Evolutionary conservation across 371 early-diverging fungal genomes (phyloP), one percentile per base, ranked within the genome.

Genomic region (Mucor mucedo): DNA sequence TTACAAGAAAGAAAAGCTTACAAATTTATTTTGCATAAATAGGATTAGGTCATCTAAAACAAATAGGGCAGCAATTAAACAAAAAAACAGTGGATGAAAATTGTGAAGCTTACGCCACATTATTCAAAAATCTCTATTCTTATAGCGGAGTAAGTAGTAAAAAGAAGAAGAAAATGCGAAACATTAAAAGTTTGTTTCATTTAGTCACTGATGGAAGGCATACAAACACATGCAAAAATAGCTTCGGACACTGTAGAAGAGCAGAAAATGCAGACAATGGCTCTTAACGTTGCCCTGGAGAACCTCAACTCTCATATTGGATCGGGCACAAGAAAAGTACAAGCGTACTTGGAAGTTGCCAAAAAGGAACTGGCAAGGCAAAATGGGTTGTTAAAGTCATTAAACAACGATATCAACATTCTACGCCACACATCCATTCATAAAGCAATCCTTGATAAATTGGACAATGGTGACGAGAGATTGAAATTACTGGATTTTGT

Each of bases 201-300:
- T 30, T 70, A 70, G 76, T 63, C 55, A 11, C 45, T 66, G 8
- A 73, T 55, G 40, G 71, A 74, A 55, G 64, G 74, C 6, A 72
- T 76, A 5, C 62, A 66, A 6, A 64, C 69, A 0, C 86, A 88
- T 66, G 72, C 76, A 2, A 70, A 69, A 10, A 44, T 83, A 27
- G 79, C 84, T 38, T 76, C 76, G 58, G 65, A 64, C 2, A 75
- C 84, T 21, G 78, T 83, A 35, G 74, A 78, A 28, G 84, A 85
- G 44, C 82, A 84, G 48, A 76, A 81, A 38, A 62, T 76, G 2
- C 88, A 88, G 58, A 68, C 76, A 29, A 79, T 81, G 76, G 88
- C 88, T 16, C 63, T 88, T 8, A 80, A 79, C 33, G 88, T 86
- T 0, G 88, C 87, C 4, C 56, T 86, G 48, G 78, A 80, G n/a